A percentile compares a stretch with the other conserved stretches of the same genome.
phyloP scores from a whole-genome alignment of 2,329 filamentous ascomycete species.

The Microdochium bolleyi region DNA sequence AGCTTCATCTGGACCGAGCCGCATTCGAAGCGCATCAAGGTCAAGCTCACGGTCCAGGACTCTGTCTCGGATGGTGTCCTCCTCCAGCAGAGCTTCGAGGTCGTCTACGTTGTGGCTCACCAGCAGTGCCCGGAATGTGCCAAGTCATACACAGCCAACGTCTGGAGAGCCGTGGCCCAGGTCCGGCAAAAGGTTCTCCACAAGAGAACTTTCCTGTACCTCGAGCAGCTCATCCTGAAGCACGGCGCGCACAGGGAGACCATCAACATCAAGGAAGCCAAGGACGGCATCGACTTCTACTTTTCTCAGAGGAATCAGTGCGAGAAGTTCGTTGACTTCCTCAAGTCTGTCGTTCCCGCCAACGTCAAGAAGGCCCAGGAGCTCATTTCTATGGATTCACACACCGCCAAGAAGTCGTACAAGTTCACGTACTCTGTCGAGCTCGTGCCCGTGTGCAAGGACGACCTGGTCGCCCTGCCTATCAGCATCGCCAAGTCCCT shows the following conservation, averaged over 20 bases:
- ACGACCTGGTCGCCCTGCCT: constrained; percentile 90
- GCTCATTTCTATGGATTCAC: constrained; percentile 86
- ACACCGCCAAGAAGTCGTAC: constrained; percentile 85
- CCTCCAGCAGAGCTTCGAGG: constrained; percentile 91
- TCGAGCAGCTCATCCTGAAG: constrained; percentile 95
- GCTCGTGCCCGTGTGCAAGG: constrained; percentile 91
- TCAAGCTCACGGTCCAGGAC: constrained; percentile 90
- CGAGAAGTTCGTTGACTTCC: constrained; percentile 85
- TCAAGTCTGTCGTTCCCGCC: constrained; percentile 73
- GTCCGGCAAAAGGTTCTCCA: constrained; percentile 95
- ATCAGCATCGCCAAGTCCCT: constrained; percentile 79
- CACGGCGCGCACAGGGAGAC: constrained; percentile 86
- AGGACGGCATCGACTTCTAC: constrained; percentile 94
- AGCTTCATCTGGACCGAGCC: constrained; percentile 98
- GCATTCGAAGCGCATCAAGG: constrained; percentile 83
- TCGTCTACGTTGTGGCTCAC: constrained; percentile 81
- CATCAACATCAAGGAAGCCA: constrained; percentile 96
- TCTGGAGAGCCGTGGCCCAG: constrained; percentile 89
- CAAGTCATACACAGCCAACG: constrained; percentile 95
- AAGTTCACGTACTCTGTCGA: constrained; percentile 91
- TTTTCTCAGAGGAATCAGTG: constrained; percentile 85
- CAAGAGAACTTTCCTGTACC: constrained; percentile 65
- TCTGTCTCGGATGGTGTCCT: constrained; percentile 54
- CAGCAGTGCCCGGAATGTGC: constrained; percentile 93
- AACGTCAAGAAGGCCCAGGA: constrained; percentile 81